Conservation (phyloP, 2,329 filamentous ascomycete species). For the Aurifilum marmelostoma region DNA sequence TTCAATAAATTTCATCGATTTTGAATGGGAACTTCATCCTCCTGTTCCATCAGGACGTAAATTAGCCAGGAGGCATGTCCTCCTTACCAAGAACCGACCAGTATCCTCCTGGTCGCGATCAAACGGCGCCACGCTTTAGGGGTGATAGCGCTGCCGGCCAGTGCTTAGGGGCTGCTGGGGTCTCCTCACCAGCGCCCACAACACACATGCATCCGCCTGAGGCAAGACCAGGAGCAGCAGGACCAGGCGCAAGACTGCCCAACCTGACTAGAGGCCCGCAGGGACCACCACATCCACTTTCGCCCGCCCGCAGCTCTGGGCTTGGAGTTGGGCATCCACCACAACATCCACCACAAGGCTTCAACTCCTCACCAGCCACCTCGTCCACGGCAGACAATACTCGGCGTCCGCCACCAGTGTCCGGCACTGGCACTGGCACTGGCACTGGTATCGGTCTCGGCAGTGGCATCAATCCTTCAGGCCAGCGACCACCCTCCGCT, state of each 20-base stretch:
- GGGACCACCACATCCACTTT: constrained; percentile 11
- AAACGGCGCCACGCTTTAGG: neutral
- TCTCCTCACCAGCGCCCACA: neutral
- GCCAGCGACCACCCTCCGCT: constrained; percentile 18
- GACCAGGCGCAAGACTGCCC: neutral
- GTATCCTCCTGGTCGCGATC: neutral
- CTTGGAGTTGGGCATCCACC: constrained; percentile 18
- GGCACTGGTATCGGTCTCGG: constrained; percentile 17
- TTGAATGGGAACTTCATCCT: neutral
- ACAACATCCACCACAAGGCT: constrained; percentile 5
- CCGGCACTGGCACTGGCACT: constrained; percentile 26
- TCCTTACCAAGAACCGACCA: neutral
- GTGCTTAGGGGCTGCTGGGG: neutral
- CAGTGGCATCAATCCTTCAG: neutral
- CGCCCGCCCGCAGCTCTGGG: constrained; percentile 1
- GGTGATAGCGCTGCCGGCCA: constrained; percentile 6
- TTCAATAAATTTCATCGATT: neutral
- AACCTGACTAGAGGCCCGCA: neutral
- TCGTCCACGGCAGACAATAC: constrained; percentile 27
- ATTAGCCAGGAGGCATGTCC: neutral
- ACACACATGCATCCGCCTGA: constrained; percentile 1
- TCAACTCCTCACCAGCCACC: constrained; percentile 15
- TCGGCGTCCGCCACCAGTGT: constrained; percentile 28
- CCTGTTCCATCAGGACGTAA: neutral
- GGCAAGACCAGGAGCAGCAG: neutral